Conservation (phyloP, 2,329 filamentous ascomycete species). For the Ambrosiella beaveri region DNA sequence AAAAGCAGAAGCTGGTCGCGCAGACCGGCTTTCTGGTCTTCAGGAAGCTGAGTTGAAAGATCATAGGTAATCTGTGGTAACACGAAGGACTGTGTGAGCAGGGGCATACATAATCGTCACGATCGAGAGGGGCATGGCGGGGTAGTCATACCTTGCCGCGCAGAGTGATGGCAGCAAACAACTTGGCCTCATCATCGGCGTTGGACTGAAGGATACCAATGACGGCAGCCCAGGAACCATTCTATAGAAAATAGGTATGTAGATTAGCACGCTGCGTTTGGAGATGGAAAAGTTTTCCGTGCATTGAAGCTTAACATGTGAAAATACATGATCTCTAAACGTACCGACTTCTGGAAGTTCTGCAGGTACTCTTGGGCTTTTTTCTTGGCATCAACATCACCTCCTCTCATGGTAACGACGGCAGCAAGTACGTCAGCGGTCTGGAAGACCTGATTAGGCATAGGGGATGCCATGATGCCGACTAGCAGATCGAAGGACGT, state of each 20-base stretch:
- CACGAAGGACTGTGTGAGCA: neutral
- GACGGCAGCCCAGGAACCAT: constrained; percentile 79
- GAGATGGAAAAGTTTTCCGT: neutral
- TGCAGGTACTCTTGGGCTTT: constrained; percentile 84
- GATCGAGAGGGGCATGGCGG: neutral
- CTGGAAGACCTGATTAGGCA: constrained; percentile 48
- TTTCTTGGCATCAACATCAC: constrained; percentile 65
- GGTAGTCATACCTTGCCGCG: constrained; percentile 67
- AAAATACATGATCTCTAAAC: constrained; percentile 12
- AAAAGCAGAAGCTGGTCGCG: constrained; percentile 71
- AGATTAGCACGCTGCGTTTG: neutral
- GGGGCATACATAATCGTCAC: neutral
- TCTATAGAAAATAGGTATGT: constrained; percentile 31
- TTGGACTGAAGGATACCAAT: constrained; percentile 73
- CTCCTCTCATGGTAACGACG: constrained; percentile 80
- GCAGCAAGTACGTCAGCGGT: constrained; percentile 64
- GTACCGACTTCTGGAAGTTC: constrained; percentile 93
- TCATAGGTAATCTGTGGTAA: constrained; percentile 76
- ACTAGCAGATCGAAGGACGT: neutral
- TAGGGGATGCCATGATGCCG: constrained; percentile 8
- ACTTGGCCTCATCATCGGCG: constrained; percentile 65
- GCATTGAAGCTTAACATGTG: neutral
- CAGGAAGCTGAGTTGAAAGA: constrained; percentile 65
- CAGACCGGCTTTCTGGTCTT: constrained; percentile 55
- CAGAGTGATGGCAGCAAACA: constrained; percentile 91